phyloP scores from a whole-genome alignment of 2,329 filamentous ascomycete species.

The Trichoderma lentiforme region DNA sequence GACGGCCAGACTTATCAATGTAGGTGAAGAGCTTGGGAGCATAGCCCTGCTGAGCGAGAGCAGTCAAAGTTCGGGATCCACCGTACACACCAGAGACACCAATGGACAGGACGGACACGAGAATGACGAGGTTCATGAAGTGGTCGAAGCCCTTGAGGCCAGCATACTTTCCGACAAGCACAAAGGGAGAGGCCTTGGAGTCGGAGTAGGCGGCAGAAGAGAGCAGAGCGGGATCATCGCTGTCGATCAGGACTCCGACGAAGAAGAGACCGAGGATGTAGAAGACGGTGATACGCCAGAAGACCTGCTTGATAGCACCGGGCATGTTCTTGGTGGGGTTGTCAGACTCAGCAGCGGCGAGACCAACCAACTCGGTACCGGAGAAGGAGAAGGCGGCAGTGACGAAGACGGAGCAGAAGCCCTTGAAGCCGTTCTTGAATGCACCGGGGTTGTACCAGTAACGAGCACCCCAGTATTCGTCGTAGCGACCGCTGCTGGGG shows the following conservation, averaged over 20 bases:
- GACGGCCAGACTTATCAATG: conserved; percentile 49
- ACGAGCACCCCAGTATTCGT: conserved; percentile 40
- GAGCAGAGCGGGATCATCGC: conserved; percentile 41
- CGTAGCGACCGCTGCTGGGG: conserved; percentile 40
- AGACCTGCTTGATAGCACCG: conserved; percentile 70
- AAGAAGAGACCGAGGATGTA: conserved; percentile 46
- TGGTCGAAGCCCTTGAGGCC: conserved; percentile 43
- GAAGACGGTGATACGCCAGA: conserved; percentile 47
- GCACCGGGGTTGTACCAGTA: conserved; percentile 42
- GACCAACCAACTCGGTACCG: conserved; percentile 63
- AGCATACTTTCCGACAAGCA: conserved; percentile 46
- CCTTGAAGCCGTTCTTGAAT: conserved; percentile 67
- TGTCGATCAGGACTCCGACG: conserved; percentile 42
- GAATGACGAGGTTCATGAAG: conserved; percentile 51
- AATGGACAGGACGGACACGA: conserved; percentile 50
- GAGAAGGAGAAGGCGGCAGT: conserved; percentile 66
- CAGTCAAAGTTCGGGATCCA: conserved; percentile 50
- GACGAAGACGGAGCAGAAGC: conserved; percentile 64
- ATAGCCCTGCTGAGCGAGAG: conserved; percentile 49
- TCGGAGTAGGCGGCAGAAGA: conserved; percentile 26
- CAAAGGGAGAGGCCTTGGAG: conserved; percentile 45
- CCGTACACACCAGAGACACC: conserved; percentile 52
- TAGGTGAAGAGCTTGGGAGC: conserved; percentile 50
- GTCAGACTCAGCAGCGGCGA: conserved; percentile 62
- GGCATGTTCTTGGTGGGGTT: conserved; percentile 68